Evolutionary conservation across 1,284 basidiomycete species (phyloP), one percentile per base, ranked within the genome.

Genomic region (Ceratobasidium sp.): DNA sequence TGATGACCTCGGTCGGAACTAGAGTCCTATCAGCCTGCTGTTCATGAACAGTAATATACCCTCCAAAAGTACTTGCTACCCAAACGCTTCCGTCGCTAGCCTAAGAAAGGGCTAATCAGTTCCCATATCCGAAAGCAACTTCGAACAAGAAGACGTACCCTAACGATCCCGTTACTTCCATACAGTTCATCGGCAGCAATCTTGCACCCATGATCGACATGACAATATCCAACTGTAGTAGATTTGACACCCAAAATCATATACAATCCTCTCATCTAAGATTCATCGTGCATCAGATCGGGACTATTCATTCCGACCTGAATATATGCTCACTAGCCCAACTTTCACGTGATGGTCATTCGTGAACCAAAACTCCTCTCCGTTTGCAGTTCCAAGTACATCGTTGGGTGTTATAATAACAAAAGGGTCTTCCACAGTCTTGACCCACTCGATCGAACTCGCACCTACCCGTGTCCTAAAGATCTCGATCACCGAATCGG

Each of bases 401-500:
- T 93, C 91, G 82, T 94, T 94, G 0, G 93, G 94, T 0, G 92
- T 90, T 7, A 87, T 77, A 26, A 95, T 88, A 6, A 89, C 83
- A 12, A 54, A 40, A 1, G 89, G 86, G 82, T 91, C 86, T 33
- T 87, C 83, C 28, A 93, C 85, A 7, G 93, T 94, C 68, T 84
- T 86, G 56, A 93, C 82, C 82, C 93, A 89, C 5, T 85, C 84
- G 78, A 93, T 82, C 7, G 82, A 83, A 9, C 83, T 81, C 66
- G 85, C 85, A 5, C 89, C 89, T 1, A 89, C 80, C 0, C 79
- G 84, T 0, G 90, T 90, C 80, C 88, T 88, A 83, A 94, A 94
- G 26, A 94, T 86, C 82, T 94, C 93, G n/a, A 95, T 85, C 59
- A 87, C 89, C 1, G 92, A 93, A 81, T 94, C 91, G 6, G 93